These are phyloP conservation scores for Scenedesmus sp. DNA, from an alignment of 163 green algal genomes.

Conservation along the genomic window DNA sequence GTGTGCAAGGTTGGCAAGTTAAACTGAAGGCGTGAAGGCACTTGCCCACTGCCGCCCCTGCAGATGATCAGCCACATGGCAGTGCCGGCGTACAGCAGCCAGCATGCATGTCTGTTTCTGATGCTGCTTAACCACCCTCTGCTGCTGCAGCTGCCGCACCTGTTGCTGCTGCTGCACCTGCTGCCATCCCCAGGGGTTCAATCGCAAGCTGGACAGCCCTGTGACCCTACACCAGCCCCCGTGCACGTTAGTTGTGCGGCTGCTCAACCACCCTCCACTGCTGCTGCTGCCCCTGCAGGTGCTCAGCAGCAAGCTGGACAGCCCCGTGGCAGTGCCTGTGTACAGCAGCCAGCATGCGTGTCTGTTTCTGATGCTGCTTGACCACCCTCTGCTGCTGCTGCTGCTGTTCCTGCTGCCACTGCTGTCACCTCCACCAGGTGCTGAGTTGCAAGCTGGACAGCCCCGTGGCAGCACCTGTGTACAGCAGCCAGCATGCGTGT, in stretches of 20 bases:
- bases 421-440: not conserved
- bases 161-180: no score
- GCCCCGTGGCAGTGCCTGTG: conserved; percentile 73
- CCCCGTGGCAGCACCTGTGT: conserved; percentile 74
- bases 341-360: conserved; percentile 64
- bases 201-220: conserved; percentile 69
- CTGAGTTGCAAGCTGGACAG: conserved; percentile 69
- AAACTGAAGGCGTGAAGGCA: no score
- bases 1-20: no score
- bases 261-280: not conserved
- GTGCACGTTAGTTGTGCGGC: conserved; percentile 4
- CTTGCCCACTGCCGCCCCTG: no score
- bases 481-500: conserved; percentile 60
- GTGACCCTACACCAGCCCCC: conserved; percentile 70
- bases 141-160: not conserved
- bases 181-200: conserved; percentile 3
- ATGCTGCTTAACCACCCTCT: not conserved
- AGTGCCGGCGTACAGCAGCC: conserved; percentile 76
- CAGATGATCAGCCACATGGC: conserved; percentile 50
- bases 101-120: conserved; percentile 36
- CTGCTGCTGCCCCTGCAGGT: not conserved
- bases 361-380: not conserved
- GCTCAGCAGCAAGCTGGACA: conserved; percentile 68
- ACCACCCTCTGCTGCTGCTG: not conserved
- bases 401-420: no score